Percentiles rank a stretch among this genome's conserved stretches.
These are phyloP conservation scores for Adansonia rubrostipa DNA, from an alignment of 441 rosid genomes.

Conservation along the genomic window DNA sequence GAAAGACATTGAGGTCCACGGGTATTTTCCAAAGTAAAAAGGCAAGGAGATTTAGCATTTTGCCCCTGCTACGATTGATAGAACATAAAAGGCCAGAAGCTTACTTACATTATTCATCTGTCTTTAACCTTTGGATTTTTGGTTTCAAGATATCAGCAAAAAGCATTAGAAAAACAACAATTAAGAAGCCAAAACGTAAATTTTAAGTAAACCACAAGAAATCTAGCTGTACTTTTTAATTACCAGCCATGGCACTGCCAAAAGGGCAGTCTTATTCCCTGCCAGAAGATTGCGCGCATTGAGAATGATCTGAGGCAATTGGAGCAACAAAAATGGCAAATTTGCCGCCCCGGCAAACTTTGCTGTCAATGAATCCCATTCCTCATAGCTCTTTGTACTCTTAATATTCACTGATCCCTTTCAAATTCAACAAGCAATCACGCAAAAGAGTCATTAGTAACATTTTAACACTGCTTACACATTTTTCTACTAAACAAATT, in stretches of 20 bases:
- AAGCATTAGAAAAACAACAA: not conserved
- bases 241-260: conserved; percentile 97
- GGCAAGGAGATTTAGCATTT: not conserved
- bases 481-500: not conserved
- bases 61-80: not conserved
- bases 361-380: conserved; percentile 89
- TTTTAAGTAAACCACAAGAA: not conserved
- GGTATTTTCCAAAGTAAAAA: not conserved
- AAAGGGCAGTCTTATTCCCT: conserved; percentile 78
- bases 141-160: not conserved
- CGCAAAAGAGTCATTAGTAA: not conserved
- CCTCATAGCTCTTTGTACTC: conserved; percentile 46
- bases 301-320: conserved; percentile 90
- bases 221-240: not conserved
- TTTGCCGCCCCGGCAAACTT: conserved; percentile 75
- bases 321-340: conserved; percentile 78
- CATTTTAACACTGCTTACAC: not conserved
- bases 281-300: conserved; percentile 78
- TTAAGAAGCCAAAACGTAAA: not conserved
- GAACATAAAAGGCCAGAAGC: not conserved
- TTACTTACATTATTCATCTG: not conserved
- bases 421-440: conserved; percentile 7
- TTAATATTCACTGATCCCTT: conserved; percentile 47
- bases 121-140: not conserved
- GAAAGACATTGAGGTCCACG: not conserved